Evolutionary conservation across 2,329 filamentous ascomycete genomes (phyloP).

Genomic region (Falciphora oryzae): DNA sequence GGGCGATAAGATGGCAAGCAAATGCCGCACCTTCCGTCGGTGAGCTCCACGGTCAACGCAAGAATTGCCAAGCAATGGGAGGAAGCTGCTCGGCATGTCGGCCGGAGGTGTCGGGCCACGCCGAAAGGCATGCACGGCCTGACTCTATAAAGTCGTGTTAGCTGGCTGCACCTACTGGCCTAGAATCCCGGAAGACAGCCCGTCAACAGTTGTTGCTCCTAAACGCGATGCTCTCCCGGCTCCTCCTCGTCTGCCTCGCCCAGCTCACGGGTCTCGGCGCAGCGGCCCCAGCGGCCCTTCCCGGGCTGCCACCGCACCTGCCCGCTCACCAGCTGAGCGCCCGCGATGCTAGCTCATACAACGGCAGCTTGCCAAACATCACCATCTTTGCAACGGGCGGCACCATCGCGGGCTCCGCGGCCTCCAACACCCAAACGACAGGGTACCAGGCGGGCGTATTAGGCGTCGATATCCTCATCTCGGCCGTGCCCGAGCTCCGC

Average conservation of each 20-base stretch:
- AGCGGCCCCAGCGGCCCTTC: background rate
- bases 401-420: constrained; percentile 50
- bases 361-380: constrained; percentile 42
- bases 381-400: constrained; percentile 54
- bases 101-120: background rate
- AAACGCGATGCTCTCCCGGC: background rate
- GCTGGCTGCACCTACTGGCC: background rate
- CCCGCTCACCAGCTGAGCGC: background rate
- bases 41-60: background rate
- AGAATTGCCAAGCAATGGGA: background rate
- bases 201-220: background rate
- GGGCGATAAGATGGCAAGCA: background rate
- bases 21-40: background rate
- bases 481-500: constrained; percentile 47
- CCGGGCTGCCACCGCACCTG: too few relatives aligned
- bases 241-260: background rate
- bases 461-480: constrained; percentile 44
- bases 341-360: background rate
- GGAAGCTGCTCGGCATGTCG: background rate
- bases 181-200: background rate
- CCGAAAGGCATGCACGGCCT: background rate
- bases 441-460: constrained; percentile 37
- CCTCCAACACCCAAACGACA: constrained; percentile 39
- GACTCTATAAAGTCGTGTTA: background rate
- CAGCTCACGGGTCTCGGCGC: background rate